Percentiles rank a stretch among this genome's conserved stretches.
These are phyloP conservation scores for Plasmopara muralis DNA, from an alignment of 352 stramenopile genomes.

Conservation along the genomic window DNA sequence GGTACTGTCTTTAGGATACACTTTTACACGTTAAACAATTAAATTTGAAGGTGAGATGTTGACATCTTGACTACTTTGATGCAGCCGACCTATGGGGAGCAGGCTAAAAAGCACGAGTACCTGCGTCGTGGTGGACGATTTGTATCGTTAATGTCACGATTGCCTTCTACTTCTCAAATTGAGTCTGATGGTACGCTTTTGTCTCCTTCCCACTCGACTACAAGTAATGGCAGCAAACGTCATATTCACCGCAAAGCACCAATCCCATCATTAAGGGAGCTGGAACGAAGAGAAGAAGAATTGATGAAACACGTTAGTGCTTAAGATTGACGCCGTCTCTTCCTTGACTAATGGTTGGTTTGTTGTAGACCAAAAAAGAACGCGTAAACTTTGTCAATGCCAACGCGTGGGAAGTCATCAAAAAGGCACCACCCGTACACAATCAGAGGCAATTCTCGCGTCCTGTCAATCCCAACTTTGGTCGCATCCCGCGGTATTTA, in stretches of 20 bases:
- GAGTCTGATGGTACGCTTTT: conserved; percentile 7
- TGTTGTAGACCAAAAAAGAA: no score
- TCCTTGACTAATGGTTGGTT: no score
- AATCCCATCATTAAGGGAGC: conserved; percentile 44
- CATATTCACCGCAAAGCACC: conserved; percentile 30
- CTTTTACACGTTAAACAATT: no score
- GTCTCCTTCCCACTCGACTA: conserved; percentile 14
- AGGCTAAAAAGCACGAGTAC: no score
- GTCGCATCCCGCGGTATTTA: conserved; percentile 63
- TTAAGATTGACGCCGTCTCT: no score
- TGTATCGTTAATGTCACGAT: no score
- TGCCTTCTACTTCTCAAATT: no score
- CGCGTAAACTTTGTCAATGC: not conserved
- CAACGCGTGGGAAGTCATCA: conserved; percentile 78
- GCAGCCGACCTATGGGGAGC: no score
- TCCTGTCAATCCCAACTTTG: conserved; percentile 32
- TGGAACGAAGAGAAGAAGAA: conserved; percentile 35
- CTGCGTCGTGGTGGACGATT: no score
- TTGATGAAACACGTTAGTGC: conserved; percentile 28
- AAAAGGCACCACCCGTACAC: conserved; percentile 26
- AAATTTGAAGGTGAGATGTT: no score
- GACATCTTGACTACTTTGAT: no score
- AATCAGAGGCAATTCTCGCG: conserved; percentile 7
- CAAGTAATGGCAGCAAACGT: conserved; percentile 12
- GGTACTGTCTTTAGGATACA: no score